These are phyloP conservation scores for Picea glauca DNA, from an alignment of 75 land plant species.

Conservation along the genomic window DNA sequence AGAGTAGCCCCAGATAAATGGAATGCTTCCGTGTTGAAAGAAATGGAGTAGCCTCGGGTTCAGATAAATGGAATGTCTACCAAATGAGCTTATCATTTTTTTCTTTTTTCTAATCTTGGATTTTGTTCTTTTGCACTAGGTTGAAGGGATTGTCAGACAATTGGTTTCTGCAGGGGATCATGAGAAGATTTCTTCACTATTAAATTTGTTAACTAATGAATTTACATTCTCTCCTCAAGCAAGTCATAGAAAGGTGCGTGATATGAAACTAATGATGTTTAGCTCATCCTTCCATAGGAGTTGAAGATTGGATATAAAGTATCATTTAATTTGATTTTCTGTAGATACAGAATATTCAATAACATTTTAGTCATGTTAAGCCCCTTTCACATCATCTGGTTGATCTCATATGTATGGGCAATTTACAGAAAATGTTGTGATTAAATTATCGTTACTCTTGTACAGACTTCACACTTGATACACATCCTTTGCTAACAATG, in stretches of 20 bases:
- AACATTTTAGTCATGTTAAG: neutral
- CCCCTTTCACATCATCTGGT: neutral
- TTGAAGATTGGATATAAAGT: neutral
- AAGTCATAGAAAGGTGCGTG: conserved; percentile 84
- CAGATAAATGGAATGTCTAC: too few relatives aligned
- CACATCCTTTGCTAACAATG: neutral
- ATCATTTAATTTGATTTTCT: neutral
- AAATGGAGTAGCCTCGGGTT: too few relatives aligned
- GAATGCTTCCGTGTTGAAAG: too few relatives aligned
- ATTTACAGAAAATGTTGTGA: neutral
- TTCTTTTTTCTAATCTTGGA: neutral
- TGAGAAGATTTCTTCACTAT: conserved; percentile 76
- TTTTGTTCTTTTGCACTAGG: conserved; percentile 27
- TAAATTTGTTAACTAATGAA: conserved; percentile 65
- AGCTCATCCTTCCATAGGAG: neutral
- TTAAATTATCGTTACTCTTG: neutral
- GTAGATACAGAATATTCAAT: neutral
- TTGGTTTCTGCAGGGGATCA: conserved; percentile 72
- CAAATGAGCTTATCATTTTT: too few relatives aligned
- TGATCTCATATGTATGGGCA: neutral
- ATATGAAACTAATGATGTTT: too few relatives aligned
- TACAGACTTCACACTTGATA: neutral
- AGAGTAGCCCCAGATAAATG: too few relatives aligned
- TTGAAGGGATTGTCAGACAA: conserved; percentile 84
- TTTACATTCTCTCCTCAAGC: conserved; percentile 84